Conservation (phyloP, 495 filamentous ascomycete species). For the Neurospora sp. region DNA sequence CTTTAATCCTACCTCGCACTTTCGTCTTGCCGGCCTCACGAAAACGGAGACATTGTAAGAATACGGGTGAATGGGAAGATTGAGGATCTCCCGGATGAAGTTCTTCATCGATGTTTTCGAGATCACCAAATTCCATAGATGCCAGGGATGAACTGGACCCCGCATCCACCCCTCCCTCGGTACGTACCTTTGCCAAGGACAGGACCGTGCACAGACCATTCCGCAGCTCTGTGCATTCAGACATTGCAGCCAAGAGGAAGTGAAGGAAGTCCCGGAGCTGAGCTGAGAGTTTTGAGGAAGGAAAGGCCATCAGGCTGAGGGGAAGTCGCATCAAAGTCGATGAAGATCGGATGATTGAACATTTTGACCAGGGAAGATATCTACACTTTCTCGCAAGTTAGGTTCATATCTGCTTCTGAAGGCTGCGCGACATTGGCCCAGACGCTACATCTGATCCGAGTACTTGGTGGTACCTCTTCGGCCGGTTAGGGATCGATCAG, state of each 20-base stretch:
- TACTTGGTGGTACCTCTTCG: not conserved
- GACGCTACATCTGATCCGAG: not conserved
- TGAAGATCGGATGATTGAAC: too few relatives aligned
- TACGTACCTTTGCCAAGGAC: not conserved
- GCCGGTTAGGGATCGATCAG: not conserved
- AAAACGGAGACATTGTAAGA: not conserved
- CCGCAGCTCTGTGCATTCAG: not conserved
- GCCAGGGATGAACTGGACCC: not conserved
- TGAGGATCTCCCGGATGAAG: too few relatives aligned
- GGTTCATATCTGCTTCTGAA: too few relatives aligned
- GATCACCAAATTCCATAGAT: not conserved
- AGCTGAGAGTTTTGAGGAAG: not conserved
- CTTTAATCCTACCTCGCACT: not conserved
- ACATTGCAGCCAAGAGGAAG: not conserved
- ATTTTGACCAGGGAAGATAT: too few relatives aligned
- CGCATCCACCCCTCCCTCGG: not conserved
- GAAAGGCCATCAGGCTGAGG: not conserved
- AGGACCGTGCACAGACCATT: not conserved
- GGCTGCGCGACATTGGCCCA: not conserved
- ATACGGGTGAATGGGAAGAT: not conserved
- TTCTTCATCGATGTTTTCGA: not conserved
- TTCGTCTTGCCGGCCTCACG: not conserved
- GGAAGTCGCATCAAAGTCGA: not conserved
- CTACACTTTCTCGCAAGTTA: too few relatives aligned
- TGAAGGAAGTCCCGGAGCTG: not conserved